Evolutionary conservation across 495 filamentous ascomycete genomes (phyloP).

Genomic region (Gamarada debralockiae): DNA sequence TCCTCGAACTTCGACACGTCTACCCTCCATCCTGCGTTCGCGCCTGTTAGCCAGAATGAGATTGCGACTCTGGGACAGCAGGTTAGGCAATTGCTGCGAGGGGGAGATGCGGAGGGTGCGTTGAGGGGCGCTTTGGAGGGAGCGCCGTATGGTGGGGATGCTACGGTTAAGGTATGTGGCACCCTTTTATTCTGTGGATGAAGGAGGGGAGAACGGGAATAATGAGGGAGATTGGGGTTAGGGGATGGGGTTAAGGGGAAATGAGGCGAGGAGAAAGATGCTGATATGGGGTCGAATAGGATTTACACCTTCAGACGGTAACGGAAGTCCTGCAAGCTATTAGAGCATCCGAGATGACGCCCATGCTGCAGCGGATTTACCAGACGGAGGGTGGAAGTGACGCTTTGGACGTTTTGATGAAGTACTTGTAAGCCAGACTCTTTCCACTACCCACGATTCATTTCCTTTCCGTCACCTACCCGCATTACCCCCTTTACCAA

Average conservation of each 20-base stretch:
- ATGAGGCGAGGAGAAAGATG: background rate
- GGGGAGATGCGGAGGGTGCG: constrained; percentile 81
- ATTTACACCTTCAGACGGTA: constrained; percentile 75
- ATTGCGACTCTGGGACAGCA: constrained; percentile 69
- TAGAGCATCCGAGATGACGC: constrained; percentile 85
- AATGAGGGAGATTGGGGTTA: background rate
- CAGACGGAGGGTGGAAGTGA: constrained; percentile 66
- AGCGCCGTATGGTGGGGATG: constrained; percentile 56
- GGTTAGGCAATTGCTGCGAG: constrained; percentile 79
- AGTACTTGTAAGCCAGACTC: constrained; percentile 57
- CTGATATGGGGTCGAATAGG: constrained; percentile 41
- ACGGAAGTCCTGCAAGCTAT: constrained; percentile 87
- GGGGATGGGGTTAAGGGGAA: background rate
- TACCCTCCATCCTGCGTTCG: constrained; percentile 68
- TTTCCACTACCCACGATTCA: background rate
- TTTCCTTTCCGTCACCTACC: background rate
- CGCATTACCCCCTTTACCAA: background rate
- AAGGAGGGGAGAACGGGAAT: background rate
- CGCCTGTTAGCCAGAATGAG: constrained; percentile 63
- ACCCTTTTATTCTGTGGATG: background rate
- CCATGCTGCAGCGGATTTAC: constrained; percentile 75
- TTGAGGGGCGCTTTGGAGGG: constrained; percentile 75
- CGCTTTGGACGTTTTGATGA: constrained; percentile 68
- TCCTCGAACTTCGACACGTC: constrained; percentile 80
- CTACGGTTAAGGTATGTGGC: constrained; percentile 56